A percentile compares a stretch with the other conserved stretches of the same genome.
phyloP scores from a whole-genome alignment of 2,329 filamentous ascomycete genomes.

The Penicillium aurantiogriseum region DNA sequence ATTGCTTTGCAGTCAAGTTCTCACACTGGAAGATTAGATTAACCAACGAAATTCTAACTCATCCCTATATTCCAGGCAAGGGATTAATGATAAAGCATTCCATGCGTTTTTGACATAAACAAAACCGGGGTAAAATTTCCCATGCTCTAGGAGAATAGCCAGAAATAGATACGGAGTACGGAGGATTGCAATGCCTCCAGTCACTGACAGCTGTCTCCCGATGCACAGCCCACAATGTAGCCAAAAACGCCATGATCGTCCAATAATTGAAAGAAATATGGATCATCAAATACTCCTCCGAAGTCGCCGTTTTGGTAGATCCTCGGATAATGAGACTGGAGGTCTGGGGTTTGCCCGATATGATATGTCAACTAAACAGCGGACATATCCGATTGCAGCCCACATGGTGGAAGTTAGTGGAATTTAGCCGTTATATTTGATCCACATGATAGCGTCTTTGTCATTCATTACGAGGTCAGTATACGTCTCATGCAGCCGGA shows the following conservation, averaged over 20 bases:
- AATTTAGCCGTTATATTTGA: background rate
- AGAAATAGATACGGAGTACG: background rate
- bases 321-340: background rate
- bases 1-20: background rate
- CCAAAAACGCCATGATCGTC: conserved; percentile 3
- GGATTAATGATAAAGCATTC: background rate
- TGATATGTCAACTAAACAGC: background rate
- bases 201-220: background rate
- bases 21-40: background rate
- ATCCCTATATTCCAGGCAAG: background rate
- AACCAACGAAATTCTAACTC: background rate
- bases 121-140: background rate
- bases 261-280: conserved; percentile 2
- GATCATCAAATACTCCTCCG: background rate
- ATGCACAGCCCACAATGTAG: background rate
- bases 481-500: conserved; percentile 1
- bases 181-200: background rate
- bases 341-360: background rate
- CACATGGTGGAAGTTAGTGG: background rate
- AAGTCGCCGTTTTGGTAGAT: background rate
- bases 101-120: background rate
- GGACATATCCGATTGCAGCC: background rate
- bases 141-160: background rate
- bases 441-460: background rate
- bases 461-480: background rate